phyloP scores from a whole-genome alignment of 2,329 filamentous ascomycete species.

The Trichophyton benhamiae region DNA sequence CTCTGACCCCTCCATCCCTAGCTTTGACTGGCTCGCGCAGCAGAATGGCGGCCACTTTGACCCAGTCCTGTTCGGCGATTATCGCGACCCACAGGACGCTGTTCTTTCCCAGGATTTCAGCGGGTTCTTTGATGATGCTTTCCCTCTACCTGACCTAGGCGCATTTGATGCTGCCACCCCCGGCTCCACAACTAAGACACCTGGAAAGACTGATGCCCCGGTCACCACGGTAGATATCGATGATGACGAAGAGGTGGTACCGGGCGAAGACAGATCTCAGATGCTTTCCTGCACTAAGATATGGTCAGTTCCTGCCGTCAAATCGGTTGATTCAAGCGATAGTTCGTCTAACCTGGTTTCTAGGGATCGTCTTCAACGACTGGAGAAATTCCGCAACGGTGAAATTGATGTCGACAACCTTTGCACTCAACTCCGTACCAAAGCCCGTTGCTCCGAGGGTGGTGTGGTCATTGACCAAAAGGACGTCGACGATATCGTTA shows the following conservation, averaged over 20 bases:
- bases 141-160: constrained; percentile 66
- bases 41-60: constrained; percentile 82
- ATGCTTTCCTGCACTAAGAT: constrained; percentile 81
- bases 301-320: constrained; percentile 51
- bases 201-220: constrained; percentile 57
- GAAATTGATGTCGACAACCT: constrained; percentile 89
- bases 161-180: constrained; percentile 31
- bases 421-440: constrained; percentile 84
- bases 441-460: constrained; percentile 82
- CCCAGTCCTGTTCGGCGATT: constrained; percentile 80
- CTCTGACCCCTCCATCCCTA: constrained; percentile 14
- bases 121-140: constrained; percentile 61
- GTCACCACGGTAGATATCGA: constrained; percentile 57
- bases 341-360: constrained; percentile 5
- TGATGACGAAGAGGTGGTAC: constrained; percentile 58
- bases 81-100: constrained; percentile 79
- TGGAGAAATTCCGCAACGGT: constrained; percentile 75
- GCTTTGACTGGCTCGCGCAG: constrained; percentile 57
- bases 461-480: constrained; percentile 81
- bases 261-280: constrained; percentile 47
- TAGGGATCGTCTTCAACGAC: constrained; percentile 83
- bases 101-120: constrained; percentile 62
- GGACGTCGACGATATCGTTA: constrained; percentile 72
- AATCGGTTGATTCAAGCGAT: background rate
- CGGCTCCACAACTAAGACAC: constrained; percentile 15